Conservation (phyloP, 2,329 filamentous ascomycete species). For the Epicoccum sorghinum region DNA sequence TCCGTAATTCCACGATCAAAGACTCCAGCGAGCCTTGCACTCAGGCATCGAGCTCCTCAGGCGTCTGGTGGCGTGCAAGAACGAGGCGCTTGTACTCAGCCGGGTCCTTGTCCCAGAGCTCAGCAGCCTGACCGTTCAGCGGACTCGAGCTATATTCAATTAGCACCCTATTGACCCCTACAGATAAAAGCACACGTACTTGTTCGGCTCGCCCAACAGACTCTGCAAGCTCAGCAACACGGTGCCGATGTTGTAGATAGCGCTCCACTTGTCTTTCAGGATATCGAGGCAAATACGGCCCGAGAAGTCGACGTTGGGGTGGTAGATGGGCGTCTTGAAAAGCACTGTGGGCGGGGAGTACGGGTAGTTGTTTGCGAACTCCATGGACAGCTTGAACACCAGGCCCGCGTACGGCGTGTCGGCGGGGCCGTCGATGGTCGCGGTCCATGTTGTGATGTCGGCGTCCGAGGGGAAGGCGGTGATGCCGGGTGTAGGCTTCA, state of each 20-base stretch:
- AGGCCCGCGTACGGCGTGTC: conserved; percentile 90
- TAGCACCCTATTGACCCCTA: not conserved
- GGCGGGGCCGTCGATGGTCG: conserved; percentile 88
- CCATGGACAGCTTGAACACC: conserved; percentile 89
- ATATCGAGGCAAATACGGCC: conserved; percentile 98
- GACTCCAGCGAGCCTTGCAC: not conserved
- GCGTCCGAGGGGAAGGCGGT: conserved; percentile 94
- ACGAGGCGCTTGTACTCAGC: conserved; percentile 83
- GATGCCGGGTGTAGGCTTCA: conserved; percentile 87
- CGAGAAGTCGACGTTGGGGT: conserved; percentile 97
- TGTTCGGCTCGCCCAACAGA: conserved; percentile 94
- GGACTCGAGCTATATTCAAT: conserved; percentile 74
- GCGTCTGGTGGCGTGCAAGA: conserved; percentile 64
- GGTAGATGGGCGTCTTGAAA: conserved; percentile 99
- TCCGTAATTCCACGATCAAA: not conserved
- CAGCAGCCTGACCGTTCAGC: conserved; percentile 92
- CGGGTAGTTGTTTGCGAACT: conserved; percentile 91
- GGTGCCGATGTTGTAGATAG: conserved; percentile 94
- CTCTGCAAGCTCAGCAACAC: conserved; percentile 94
- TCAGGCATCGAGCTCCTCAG: conserved; percentile 50
- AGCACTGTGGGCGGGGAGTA: conserved; percentile 89
- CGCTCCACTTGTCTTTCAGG: conserved; percentile 98
- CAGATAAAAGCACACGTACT: conserved; percentile 64
- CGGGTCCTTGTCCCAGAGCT: conserved; percentile 90
- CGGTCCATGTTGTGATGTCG: conserved; percentile 85